These are phyloP conservation scores for Brassica hybrid DNA, from an alignment of 441 rosid species.

Conservation along the genomic window DNA sequence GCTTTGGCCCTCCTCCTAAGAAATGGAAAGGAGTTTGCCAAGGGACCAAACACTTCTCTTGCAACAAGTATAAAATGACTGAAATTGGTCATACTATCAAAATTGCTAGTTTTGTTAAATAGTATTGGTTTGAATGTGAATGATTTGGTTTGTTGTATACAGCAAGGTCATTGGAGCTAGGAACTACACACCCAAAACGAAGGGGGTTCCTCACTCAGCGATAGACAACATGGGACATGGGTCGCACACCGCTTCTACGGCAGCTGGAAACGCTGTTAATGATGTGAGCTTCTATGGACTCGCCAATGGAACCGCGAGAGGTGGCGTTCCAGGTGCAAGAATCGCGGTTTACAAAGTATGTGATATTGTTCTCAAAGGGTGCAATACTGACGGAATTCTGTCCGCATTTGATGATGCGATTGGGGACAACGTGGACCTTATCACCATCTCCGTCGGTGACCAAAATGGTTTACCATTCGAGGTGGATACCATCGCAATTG, in stretches of 20 bases:
- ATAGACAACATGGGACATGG: constrained; percentile 62
- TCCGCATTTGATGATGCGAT: constrained; percentile 65
- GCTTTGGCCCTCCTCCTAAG: constrained; percentile 54
- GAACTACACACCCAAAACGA: constrained; percentile 45
- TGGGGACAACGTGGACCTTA: constrained; percentile 53
- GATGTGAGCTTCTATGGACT: constrained; percentile 52
- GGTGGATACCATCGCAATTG: constrained; percentile 46
- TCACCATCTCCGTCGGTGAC: constrained; percentile 53
- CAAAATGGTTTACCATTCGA: neutral
- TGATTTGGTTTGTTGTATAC: neutral
- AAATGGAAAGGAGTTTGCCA: constrained; percentile 70
- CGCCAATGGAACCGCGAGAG: constrained; percentile 60
- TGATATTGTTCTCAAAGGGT: constrained; percentile 21
- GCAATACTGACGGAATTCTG: constrained; percentile 45
- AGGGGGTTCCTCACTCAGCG: constrained; percentile 37
- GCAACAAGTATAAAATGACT: constrained; percentile 58
- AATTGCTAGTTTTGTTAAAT: neutral
- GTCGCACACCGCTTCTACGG: constrained; percentile 62
- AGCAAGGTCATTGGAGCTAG: constrained; percentile 63
- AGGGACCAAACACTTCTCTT: constrained; percentile 52
- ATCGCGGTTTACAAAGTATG: constrained; percentile 66
- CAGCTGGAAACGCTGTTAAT: constrained; percentile 53
- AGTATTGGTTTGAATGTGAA: neutral
- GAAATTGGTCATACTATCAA: neutral
- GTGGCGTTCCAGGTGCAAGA: constrained; percentile 62